Base-by-base conservation (phyloP, 352 stramenopile species). In the Globisporangium apiculatum region DNA sequence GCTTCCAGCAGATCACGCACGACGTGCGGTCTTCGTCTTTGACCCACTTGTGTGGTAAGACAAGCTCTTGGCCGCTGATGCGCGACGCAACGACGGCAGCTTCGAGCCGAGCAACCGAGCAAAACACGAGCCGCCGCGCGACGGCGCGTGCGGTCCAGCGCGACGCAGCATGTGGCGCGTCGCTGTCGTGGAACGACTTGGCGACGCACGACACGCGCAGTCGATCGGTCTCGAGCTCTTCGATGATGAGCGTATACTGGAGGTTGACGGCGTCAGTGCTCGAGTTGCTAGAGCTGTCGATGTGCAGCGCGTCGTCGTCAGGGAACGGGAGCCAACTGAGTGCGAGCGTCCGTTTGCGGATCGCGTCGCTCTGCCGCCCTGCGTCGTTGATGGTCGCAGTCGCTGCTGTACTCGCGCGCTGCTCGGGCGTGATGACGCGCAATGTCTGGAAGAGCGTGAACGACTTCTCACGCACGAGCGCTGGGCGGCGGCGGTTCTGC, bases 1-100 rank as follows among this genome's bases (percentile, higher is more conserved):
- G 58, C 62, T 89, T 87, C 74, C 75, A 83, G 62, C 79, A 89
- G 37, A 86, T 75, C 24, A 87, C 73, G 51, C 79, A 89, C 24
- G 61, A 52, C 12, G 57, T 48, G 14, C 79, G 75, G 15, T 86
- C 76, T 42, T 87, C 66, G 55, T 89, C 85, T 48, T 77, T 75
- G 7, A 89, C 69, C 79, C 79, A 89, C 49, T 86, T 65, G 40
- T 85, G 69, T 10, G 64, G 78, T 4, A 67, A 59, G 3, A 84
- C 57, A 8, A 86, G 52, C 53, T 70, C 65, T 18, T 71, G 76
- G 36, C 66, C 59, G 9, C 75, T 76, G 42, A 88, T 74, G 4
- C 75, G 64, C 5, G 74, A 71, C 0, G 78, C 72, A 5, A 71
- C 58, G 11, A 88, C 67, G 4, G 78, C 78, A 17, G 53, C 55